phyloP scores from a whole-genome alignment of 805 yeast species.

The Myxozyma vanderwaltii region DNA sequence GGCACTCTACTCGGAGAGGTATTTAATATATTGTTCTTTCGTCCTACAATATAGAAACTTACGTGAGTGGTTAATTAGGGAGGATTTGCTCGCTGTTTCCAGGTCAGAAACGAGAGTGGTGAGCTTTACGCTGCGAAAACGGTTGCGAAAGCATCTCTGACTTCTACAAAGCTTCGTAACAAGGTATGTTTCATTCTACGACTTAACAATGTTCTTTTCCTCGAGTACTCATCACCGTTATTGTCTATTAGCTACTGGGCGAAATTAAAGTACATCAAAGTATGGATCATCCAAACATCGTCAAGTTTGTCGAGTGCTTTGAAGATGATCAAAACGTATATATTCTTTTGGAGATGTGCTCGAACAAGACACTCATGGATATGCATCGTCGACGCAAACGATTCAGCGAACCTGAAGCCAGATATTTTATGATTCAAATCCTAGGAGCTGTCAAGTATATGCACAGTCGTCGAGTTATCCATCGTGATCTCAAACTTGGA shows the following conservation, averaged over 20 bases:
- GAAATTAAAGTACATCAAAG: slow-evolving; percentile 95
- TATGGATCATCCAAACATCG: slow-evolving; percentile 85
- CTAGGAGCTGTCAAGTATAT: slow-evolving; percentile 92
- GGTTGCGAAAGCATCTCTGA: slow-evolving; percentile 92
- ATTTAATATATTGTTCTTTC: too few relatives aligned
- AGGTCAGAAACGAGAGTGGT: slow-evolving; percentile 88
- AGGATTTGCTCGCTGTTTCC: slow-evolving; percentile 98
- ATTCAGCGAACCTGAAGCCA: slow-evolving; percentile 89
- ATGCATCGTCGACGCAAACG: slow-evolving; percentile 78
- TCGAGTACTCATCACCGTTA: not conserved
- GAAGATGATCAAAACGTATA: slow-evolving; percentile 96
- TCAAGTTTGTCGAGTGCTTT: slow-evolving; percentile 91
- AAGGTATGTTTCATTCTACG: slow-evolving; percentile 37
- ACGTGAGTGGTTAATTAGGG: slow-evolving; percentile 55
- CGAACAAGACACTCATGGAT: slow-evolving; percentile 93
- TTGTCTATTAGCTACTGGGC: slow-evolving; percentile 63
- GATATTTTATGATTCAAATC: slow-evolving; percentile 86
- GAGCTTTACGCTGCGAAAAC: slow-evolving; percentile 93
- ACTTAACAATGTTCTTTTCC: not conserved
- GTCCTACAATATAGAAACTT: too few relatives aligned
- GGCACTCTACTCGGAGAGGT: slow-evolving; percentile 86
- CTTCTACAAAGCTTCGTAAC: slow-evolving; percentile 83
- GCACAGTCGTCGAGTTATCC: slow-evolving; percentile 90
- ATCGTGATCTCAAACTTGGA: slow-evolving; percentile 93
- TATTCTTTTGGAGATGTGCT: slow-evolving; percentile 90